Conservation (phyloP, 257 asterid species). For the Pogostemon cablin region DNA sequence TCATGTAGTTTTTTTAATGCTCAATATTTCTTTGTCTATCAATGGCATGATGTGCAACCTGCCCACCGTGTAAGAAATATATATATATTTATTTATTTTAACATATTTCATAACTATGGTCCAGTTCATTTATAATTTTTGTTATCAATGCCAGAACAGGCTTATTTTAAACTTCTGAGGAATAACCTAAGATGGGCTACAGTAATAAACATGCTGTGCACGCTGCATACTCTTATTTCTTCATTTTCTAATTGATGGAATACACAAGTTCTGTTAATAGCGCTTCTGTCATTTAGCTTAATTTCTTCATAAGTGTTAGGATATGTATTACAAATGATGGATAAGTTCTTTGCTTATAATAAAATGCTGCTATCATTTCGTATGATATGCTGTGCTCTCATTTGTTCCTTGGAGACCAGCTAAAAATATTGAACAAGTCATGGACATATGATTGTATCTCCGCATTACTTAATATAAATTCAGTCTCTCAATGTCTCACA, state of each 20-base stretch:
- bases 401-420: conserved; percentile 7
- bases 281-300: neutral
- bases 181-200: neutral
- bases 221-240: neutral
- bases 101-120: neutral
- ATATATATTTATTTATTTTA: too few species aligned
- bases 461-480: too few species aligned
- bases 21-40: neutral
- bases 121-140: neutral
- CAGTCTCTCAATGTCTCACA: neutral
- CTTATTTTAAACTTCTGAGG: neutral
- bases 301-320: neutral
- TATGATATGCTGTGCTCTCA: conserved; percentile 1
- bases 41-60: neutral
- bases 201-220: neutral
- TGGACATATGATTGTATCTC: too few species aligned
- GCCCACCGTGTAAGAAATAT: neutral
- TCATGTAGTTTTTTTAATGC: neutral
- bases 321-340: conserved; percentile 13
- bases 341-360: neutral
- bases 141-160: neutral
- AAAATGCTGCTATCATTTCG: conserved; percentile 11
- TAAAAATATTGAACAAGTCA: conserved; percentile 1
- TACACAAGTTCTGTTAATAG: neutral
- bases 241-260: conserved; percentile 18